phyloP scores from a whole-genome alignment of 1,139 yeast species.

The Magnusiomyces paraingens region DNA sequence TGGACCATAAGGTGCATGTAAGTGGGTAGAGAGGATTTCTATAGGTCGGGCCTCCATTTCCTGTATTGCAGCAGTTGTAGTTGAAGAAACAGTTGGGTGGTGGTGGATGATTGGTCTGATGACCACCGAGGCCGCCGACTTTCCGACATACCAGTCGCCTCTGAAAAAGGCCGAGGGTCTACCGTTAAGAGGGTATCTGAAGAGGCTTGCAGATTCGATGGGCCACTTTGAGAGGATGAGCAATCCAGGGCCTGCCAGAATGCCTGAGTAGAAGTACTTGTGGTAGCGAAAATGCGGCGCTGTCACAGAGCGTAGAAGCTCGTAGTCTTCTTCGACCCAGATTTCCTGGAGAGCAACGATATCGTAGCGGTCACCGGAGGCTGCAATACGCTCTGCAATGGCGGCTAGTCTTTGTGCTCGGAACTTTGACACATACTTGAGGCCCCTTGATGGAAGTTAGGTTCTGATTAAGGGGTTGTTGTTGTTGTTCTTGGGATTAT shows the following conservation, averaged over 20 bases:
- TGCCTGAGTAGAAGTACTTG: slow-evolving; percentile 74
- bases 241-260: slow-evolving; percentile 88
- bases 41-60: slow-evolving; percentile 42
- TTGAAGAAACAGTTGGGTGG: slow-evolving; percentile 24
- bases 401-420: slow-evolving; percentile 62
- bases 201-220: slow-evolving; percentile 67
- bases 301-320: slow-evolving; percentile 47
- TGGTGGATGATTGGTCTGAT: slow-evolving; percentile 41
- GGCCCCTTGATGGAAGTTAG: slow-evolving; percentile 67
- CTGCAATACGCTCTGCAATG: slow-evolving; percentile 60
- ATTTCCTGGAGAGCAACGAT: slow-evolving; percentile 87
- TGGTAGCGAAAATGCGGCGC: slow-evolving; percentile 50
- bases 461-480: background rate
- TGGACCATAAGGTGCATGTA: slow-evolving; percentile 93
- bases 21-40: slow-evolving; percentile 82
- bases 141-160: slow-evolving; percentile 98
- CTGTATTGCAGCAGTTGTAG: background rate
- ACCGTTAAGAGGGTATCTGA: slow-evolving; percentile 87
- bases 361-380: slow-evolving; percentile 52
- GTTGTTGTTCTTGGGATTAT: background rate
- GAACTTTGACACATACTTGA: slow-evolving; percentile 69
- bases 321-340: slow-evolving; percentile 87
- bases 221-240: slow-evolving; percentile 81
- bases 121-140: slow-evolving; percentile 72
- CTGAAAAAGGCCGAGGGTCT: slow-evolving; percentile 87